A percentile compares a stretch with the other conserved stretches of the same genome.
Conservation (phyloP, 495 filamentous ascomycete species). For the Talaromyces proteolyticus region DNA sequence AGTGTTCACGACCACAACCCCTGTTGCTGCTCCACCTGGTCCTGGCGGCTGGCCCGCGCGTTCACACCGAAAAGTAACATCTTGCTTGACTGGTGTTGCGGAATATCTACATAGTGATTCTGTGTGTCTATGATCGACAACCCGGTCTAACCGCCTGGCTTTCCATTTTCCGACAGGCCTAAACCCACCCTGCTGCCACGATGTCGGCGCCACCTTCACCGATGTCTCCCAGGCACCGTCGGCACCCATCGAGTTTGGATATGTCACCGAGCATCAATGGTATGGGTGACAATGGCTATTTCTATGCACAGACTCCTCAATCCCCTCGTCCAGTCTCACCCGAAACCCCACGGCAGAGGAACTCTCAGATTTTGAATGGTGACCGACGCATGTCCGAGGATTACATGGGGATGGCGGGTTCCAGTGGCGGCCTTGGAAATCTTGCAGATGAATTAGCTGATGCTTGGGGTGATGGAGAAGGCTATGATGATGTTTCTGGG, state of each 20-base stretch:
- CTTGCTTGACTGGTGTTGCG: background rate
- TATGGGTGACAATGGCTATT: conserved; percentile 3
- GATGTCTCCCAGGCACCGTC: conserved; percentile 55
- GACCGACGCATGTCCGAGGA: conserved; percentile 39
- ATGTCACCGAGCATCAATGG: conserved; percentile 31
- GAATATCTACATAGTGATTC: background rate
- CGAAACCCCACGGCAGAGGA: conserved; percentile 48
- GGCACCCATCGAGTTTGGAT: conserved; percentile 58
- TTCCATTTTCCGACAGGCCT: background rate
- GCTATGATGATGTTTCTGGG: conserved; percentile 35
- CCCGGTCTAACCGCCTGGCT: background rate
- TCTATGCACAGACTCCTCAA: conserved; percentile 35
- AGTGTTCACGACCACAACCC: background rate
- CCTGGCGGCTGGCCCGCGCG: background rate
- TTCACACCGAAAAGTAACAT: background rate
- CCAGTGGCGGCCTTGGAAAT: conserved; percentile 65
- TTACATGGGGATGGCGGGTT: conserved; percentile 30
- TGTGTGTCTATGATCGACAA: background rate
- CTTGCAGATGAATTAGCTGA: conserved; percentile 71
- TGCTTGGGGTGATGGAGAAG: conserved; percentile 56
- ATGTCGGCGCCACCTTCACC: conserved; percentile 51
- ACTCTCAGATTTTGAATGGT: conserved; percentile 45
- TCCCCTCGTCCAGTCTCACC: conserved; percentile 58
- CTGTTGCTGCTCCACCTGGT: background rate
- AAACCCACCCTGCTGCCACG: conserved; percentile 11